Percentiles rank a stretch among this genome's conserved stretches.
These are phyloP conservation scores for Trametes versicolor DNA, from an alignment of 1,284 basidiomycete species.

Conservation along the genomic window DNA sequence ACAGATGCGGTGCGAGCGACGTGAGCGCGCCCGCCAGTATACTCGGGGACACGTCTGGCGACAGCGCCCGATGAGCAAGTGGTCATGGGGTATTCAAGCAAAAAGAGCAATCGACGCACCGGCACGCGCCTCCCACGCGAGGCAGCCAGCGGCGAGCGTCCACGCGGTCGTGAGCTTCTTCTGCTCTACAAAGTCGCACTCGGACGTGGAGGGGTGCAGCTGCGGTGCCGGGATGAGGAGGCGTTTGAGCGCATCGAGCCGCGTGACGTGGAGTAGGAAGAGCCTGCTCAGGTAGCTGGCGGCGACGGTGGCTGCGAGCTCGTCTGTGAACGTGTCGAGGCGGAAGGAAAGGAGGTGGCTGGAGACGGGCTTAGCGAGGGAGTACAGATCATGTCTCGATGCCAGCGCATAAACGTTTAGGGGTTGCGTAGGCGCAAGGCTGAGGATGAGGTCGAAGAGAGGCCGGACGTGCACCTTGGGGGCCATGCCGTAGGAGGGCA, in stretches of 20 bases:
- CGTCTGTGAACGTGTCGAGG: conserved; percentile 39
- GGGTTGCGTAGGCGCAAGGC: conserved; percentile 40
- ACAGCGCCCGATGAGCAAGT: not conserved
- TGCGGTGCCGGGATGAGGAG: conserved; percentile 42
- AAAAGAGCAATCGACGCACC: conserved; percentile 27
- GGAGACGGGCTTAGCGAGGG: conserved; percentile 41
- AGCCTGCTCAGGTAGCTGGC: conserved; percentile 42
- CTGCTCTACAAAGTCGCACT: conserved; percentile 42
- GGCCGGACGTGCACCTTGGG: conserved; percentile 40
- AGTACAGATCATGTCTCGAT: conserved; percentile 37
- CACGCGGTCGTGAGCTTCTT: conserved; percentile 41
- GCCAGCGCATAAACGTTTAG: conserved; percentile 44
- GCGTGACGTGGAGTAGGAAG: conserved; percentile 42
- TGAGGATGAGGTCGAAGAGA: conserved; percentile 35
- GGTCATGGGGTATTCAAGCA: too few species aligned
- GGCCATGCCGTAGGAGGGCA: conserved; percentile 62
- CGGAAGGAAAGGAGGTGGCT: conserved; percentile 39
- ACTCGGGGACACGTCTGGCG: not conserved
- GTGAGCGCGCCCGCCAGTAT: not conserved
- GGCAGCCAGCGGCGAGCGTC: conserved; percentile 40
- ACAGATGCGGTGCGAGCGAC: not conserved
- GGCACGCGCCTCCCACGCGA: conserved; percentile 42
- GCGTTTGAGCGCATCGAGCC: conserved; percentile 39
- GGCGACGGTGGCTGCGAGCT: conserved; percentile 38
- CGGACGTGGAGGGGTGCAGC: conserved; percentile 38